Evolutionary conservation across 148 eudicot species (phyloP).

Genomic region (Oxyria digyna): DNA sequence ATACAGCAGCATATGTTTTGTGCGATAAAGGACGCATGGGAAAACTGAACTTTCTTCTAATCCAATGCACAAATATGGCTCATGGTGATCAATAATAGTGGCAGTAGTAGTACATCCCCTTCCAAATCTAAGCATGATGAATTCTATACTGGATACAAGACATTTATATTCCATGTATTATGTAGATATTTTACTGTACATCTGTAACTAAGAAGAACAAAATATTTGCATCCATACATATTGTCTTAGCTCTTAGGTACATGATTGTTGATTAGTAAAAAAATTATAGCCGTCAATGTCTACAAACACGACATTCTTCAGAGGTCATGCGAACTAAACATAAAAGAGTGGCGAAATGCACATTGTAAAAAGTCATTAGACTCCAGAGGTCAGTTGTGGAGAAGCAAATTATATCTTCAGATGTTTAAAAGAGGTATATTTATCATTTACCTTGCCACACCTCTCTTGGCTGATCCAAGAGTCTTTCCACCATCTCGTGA

Average conservation of each 20-base stretch:
- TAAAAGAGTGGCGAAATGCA: not conserved
- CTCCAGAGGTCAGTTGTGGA: not conserved
- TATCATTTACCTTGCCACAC: slow-evolving; percentile 85
- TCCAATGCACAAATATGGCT: not conserved
- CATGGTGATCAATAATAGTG: not conserved
- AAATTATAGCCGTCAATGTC: not conserved
- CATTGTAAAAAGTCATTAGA: not conserved
- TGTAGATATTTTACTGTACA: too few species aligned
- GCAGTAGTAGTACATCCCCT: not conserved
- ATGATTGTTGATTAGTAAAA: not conserved
- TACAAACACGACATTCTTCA: not conserved
- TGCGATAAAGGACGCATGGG: not conserved
- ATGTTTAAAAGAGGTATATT: slow-evolving; percentile 8
- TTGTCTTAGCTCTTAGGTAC: not conserved
- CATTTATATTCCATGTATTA: not conserved
- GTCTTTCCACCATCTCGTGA: slow-evolving; percentile 92
- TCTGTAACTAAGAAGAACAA: too few species aligned
- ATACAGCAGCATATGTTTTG: not conserved
- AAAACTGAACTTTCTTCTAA: not conserved
- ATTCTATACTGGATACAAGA: not conserved
- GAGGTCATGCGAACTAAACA: not conserved
- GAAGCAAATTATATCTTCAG: not conserved
- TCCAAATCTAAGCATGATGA: not conserved
- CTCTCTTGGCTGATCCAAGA: slow-evolving; percentile 64
- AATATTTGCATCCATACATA: not conserved